These are phyloP conservation scores for Calonectria multiphialidica DNA, from an alignment of 2,329 filamentous ascomycete species.

Conservation along the genomic window DNA sequence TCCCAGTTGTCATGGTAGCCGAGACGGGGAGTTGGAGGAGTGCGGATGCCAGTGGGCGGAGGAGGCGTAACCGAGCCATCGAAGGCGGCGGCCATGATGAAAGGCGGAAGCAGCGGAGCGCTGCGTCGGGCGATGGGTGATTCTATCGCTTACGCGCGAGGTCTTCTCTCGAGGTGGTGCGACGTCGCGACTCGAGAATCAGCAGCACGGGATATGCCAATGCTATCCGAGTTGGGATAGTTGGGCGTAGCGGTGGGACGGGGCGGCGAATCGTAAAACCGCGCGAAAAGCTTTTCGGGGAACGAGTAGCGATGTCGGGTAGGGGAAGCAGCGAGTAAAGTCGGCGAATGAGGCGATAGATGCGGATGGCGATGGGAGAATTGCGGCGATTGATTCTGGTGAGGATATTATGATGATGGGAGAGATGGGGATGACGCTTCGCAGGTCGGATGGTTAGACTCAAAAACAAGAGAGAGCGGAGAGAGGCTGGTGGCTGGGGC, in stretches of 20 bases:
- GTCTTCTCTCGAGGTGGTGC: constrained; percentile 19
- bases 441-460: constrained; percentile 39
- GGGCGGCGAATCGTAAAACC: constrained; percentile 13
- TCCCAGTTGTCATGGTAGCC: constrained; percentile 78
- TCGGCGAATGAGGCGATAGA: neutral
- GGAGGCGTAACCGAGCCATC: constrained; percentile 67
- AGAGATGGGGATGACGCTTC: constrained; percentile 40
- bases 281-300: constrained; percentile 13
- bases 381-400: constrained; percentile 35
- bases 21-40: constrained; percentile 76
- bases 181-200: constrained; percentile 31
- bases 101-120: constrained; percentile 23
- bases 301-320: neutral
- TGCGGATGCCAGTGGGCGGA: constrained; percentile 69
- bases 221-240: constrained; percentile 26
- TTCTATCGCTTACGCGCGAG: constrained; percentile 12
- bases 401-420: constrained; percentile 41
- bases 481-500: constrained; percentile 44
- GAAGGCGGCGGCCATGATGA: constrained; percentile 45
- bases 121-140: constrained; percentile 21
- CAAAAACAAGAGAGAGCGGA: constrained; percentile 35
- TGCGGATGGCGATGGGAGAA: constrained; percentile 23
- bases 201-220: constrained; percentile 37
- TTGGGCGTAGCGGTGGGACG: constrained; percentile 9
- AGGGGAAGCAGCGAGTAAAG: neutral